Percentiles rank a stretch among this genome's conserved stretches.
Conservation (phyloP, 202 grass and related monocot species). For the Zizania palustris region DNA sequence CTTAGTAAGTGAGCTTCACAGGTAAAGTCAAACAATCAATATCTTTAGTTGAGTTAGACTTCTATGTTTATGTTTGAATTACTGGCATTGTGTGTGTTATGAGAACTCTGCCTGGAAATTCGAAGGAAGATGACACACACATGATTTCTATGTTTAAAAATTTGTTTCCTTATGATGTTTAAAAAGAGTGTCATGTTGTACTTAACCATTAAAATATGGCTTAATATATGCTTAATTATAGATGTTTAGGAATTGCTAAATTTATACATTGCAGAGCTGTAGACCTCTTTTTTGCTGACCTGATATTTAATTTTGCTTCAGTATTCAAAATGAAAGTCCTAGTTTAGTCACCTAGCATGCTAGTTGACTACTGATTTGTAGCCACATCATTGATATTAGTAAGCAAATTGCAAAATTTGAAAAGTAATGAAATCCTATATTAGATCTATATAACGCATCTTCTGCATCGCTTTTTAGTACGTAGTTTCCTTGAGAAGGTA, state of each 20-base stretch:
- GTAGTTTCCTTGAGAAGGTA: not conserved
- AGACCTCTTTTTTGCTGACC: not conserved
- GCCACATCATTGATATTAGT: not conserved
- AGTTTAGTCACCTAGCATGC: not conserved
- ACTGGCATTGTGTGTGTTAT: not conserved
- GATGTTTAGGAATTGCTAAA: slow-evolving; percentile 12
- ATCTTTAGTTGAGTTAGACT: slow-evolving; percentile 15
- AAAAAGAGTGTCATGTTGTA: not conserved
- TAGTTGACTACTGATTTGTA: not conserved
- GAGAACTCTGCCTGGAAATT: not conserved
- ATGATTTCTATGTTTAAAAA: slow-evolving; percentile 3
- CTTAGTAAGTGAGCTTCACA: slow-evolving; percentile 81
- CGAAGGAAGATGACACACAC: not conserved
- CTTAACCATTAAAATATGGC: not conserved
- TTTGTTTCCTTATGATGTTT: not conserved
- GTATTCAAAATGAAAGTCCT: not conserved
- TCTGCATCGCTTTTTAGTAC: not conserved
- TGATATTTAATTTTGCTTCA: slow-evolving; percentile 8
- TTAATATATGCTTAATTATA: not conserved
- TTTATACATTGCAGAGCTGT: not conserved
- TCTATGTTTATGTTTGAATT: not conserved
- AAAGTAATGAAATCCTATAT: not conserved
- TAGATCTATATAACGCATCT: slow-evolving; percentile 18
- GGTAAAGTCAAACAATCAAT: slow-evolving; percentile 45
- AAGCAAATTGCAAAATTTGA: not conserved